Base-by-base conservation (phyloP, 768 basidiomycete genomes). In the Trametes elegans region DNA sequence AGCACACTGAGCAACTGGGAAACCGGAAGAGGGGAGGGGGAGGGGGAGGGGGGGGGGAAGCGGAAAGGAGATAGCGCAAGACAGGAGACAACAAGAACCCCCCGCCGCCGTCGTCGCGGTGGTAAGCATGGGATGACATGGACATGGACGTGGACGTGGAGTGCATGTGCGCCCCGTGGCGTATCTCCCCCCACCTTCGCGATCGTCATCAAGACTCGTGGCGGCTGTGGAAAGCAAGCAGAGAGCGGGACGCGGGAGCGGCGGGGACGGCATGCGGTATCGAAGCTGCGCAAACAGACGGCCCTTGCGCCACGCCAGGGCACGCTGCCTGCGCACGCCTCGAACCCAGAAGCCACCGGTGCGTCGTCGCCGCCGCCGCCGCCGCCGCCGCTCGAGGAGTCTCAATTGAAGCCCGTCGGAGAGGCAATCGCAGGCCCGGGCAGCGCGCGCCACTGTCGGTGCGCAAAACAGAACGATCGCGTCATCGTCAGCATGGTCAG, bases 401-500 rank as follows among this genome's bases (percentile, higher is more conserved):
- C 34, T 56, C 54, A 63, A 58, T 48, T 61, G 35, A 61, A 56
- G 27, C 54, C 55, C 14, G 49, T 55, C 49, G 64, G 60, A 24
- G 62, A 64, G 21, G 64, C 62, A 53, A 64, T 62, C 26, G 70
- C 71, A 19, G 72, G 72, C 46, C 72, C 72, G 47, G 72, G 72
- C 55, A 73, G 63, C 38, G 63, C 66, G 52, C 69, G 62, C 71
- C 71, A 73, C 72, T 73, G n/a, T n/a, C n/a, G n/a, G n/a, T n/a
- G 62, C 52, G 38, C 34, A 28, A 14, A 23, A 32, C 8, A 26
- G 41, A 26, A 49, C 27, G n/a, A 49, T 49, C 32, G 48, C 47
- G 47, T 35, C 47, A 56, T 44, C 40, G 48, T 56, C 10, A 49
- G 48, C 55, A 45, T n/a, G n/a, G n/a, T n/a, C n/a, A n/a, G n/a